Base-by-base conservation (phyloP, 805 yeast genomes). In the Ogataea paradorogensis region DNA sequence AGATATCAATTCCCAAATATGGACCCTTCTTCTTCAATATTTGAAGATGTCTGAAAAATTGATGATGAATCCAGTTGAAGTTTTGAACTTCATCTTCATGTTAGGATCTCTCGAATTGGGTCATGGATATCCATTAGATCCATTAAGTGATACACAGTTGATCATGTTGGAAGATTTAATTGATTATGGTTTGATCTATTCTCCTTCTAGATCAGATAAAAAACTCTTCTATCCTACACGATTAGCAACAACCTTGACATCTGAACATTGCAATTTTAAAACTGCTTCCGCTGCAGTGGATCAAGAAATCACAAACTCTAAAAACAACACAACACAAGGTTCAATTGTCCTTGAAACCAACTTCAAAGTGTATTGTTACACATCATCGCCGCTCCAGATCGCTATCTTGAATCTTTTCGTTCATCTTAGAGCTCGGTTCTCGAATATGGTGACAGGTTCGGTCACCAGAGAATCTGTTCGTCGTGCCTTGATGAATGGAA, bases 21-120 rank as follows among this genome's bases (percentile, higher is more conserved):
- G 99, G 99, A 82, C 96, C 0, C 66, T 93, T 28, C 66, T 93
- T 33, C 66, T 93, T 27, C 96, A 93, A 58, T 93, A 93, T 58
- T 66, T 93, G 46, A 83, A 85, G 58, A 75, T 87, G 72, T 78
- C 97, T 1, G 91, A 86, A 55, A 80, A 80, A 20, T 70, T 87
- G 36, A 78, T 85, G 55, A 87, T 90, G 95, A 95, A 93, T 63
- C 89, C 96, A 0, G 98, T 93, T 14, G 99, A 93, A 55, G 95
- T 93, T 26, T 70, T 93, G 32, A 90, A 91, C 61, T 93, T 93
- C 61, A 83, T 93, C 9, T 93, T 93, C 65, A 82, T 91, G 78
- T 68, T 93, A 30, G 98, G 98, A 5, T 85, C 96, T 2, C 68
- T 93, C 37, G 97, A 93, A 56, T 67, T 91, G 18, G 98, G 99